A percentile compares a stretch with the other conserved stretches of the same genome.
phyloP scores from a whole-genome alignment of 192 early-diverging fungal species.

The Spinellus fusiger region DNA sequence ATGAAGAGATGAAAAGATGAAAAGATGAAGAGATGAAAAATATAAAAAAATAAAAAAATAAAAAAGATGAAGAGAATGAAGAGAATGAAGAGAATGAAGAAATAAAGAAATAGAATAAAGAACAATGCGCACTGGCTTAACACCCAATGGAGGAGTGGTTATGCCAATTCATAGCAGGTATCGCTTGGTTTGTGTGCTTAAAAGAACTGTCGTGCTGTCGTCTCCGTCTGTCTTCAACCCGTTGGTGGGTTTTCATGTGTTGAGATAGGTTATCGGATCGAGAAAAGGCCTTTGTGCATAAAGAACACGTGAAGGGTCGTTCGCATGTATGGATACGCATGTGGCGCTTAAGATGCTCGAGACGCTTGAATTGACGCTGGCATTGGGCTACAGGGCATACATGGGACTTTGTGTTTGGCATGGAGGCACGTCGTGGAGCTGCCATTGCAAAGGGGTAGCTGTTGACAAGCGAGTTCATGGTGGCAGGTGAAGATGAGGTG shows the following conservation, averaged over 20 bases:
- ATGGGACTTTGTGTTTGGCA: slow-evolving; percentile 8
- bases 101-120: neutral
- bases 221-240: slow-evolving; percentile 13
- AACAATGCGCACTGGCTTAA: neutral
- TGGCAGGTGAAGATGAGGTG: neutral
- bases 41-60: neutral
- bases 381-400: slow-evolving; percentile 31
- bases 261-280: slow-evolving; percentile 57
- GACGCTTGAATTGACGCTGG: slow-evolving; percentile 62
- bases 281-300: slow-evolving; percentile 56
- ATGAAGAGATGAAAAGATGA: neutral
- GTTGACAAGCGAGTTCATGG: neutral
- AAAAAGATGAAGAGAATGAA: neutral
- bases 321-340: slow-evolving; percentile 62
- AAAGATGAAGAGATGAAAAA: neutral
- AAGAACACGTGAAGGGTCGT: slow-evolving; percentile 53
- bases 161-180: neutral
- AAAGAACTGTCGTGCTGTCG: neutral
- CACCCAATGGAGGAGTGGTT: neutral
- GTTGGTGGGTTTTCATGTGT: slow-evolving; percentile 46
- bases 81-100: neutral
- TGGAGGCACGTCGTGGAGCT: neutral
- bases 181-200: neutral
- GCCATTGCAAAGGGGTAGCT: neutral
- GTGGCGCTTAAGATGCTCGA: slow-evolving; percentile 78